Conservation (phyloP, 2,329 filamentous ascomycete species). For the Dothideomycetes sp. region DNA sequence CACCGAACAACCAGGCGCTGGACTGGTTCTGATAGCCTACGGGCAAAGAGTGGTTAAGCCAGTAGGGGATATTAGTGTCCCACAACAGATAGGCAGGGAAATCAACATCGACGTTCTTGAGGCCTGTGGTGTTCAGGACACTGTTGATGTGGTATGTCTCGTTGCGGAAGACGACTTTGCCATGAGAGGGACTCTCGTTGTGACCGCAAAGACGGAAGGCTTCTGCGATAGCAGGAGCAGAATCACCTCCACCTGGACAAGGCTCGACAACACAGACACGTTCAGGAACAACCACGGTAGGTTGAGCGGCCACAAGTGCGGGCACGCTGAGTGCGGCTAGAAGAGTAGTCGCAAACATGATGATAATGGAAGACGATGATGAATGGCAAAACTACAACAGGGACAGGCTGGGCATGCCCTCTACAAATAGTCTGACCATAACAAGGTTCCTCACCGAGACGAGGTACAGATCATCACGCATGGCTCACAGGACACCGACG, state of each 20-base stretch:
- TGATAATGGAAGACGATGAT: neutral
- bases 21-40: constrained; percentile 49
- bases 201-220: constrained; percentile 42
- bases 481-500: neutral
- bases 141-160: constrained; percentile 41
- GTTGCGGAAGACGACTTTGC: constrained; percentile 43
- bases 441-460: neutral
- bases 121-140: constrained; percentile 41
- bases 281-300: constrained; percentile 1
- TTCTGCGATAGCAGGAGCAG: constrained; percentile 40
- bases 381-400: neutral
- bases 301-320: constrained; percentile 1
- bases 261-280: constrained; percentile 14
- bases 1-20: constrained; percentile 47
- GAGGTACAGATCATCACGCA: constrained; percentile 1
- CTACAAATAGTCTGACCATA: neutral
- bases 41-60: constrained; percentile 42
- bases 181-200: constrained; percentile 29
- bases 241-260: constrained; percentile 13
- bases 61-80: constrained; percentile 40
- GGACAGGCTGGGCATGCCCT: neutral
- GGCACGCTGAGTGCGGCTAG: constrained; percentile 4
- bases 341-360: constrained; percentile 7
- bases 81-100: constrained; percentile 40
- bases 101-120: constrained; percentile 41